A percentile compares a stretch with the other conserved stretches of the same genome.
These are phyloP conservation scores for Warburgia ugandensis DNA, from an alignment of 164 flowering plant species.

Conservation along the genomic window DNA sequence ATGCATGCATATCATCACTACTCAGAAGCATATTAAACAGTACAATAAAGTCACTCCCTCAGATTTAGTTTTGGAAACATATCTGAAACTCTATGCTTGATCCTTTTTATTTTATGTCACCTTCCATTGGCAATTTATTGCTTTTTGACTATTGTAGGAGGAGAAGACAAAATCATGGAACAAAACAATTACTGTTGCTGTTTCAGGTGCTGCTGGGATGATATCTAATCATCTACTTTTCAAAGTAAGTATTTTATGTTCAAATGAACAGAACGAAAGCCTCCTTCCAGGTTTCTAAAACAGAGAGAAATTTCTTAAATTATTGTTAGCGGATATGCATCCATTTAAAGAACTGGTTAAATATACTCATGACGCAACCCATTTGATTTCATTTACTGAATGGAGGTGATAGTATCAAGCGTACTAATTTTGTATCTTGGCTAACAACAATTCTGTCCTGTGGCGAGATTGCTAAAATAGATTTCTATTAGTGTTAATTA, in stretches of 20 bases:
- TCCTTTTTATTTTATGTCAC: not conserved
- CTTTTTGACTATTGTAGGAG: slow-evolving; percentile 41
- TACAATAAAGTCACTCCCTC: no score
- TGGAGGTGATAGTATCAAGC: no score
- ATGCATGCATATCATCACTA: no score
- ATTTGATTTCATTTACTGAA: no score
- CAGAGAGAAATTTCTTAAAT: not conserved
- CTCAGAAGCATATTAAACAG: no score
- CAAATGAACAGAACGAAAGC: not conserved
- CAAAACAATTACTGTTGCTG: slow-evolving; percentile 68
- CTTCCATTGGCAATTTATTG: not conserved
- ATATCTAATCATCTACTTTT: slow-evolving; percentile 94
- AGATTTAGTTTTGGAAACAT: not conserved
- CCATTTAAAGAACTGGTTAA: no score
- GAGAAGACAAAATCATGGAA: slow-evolving; percentile 94
- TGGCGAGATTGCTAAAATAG: no score
- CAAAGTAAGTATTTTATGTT: slow-evolving; percentile 46
- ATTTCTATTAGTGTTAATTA: no score
- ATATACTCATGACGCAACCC: no score
- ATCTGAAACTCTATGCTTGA: not conserved
- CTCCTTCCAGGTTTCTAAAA: not conserved
- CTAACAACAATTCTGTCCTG: no score
- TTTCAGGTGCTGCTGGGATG: slow-evolving; percentile 99
- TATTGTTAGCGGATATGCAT: no score
- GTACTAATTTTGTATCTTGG: no score